Base-by-base conservation (phyloP, 495 filamentous ascomycete genomes). In the Platismatia glauca region DNA sequence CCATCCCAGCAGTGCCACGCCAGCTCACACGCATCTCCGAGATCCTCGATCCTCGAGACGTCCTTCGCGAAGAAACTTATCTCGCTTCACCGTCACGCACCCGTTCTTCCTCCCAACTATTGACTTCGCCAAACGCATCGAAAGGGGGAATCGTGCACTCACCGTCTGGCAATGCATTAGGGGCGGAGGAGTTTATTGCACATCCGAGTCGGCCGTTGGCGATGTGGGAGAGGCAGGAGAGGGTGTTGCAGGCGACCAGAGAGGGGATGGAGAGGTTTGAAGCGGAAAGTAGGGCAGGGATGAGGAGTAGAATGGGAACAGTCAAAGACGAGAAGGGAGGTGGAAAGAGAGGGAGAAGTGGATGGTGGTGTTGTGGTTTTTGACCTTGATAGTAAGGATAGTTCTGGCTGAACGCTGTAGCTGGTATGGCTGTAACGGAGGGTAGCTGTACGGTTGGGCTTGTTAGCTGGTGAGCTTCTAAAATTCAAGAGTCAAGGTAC, bases 171-270 rank as follows among this genome's bases (percentile, higher is more conserved):
- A 66, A 68, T 34, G 55, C 66, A 22, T 43, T 74, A 20, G 67
- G 64, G 3, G 63, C 60, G 20, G 62, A 71, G 22, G 61, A 66
- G 34, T 73, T 64, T 43, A 52, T 68, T 20, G 57, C 41, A 15
- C 67, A 69, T 29, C 68, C 68, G n/a, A 58, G 69, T 58, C 68
- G 73, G 11, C 72, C 72, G 35, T 50, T 69, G 34, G 71, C 71
- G 37, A 66, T 75, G 50, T 57, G 69, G 50, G 73, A 75, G 66
- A 62, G 73, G 16, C 72, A 73, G 64, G 64, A 68, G 62, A 60
- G 61, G 57, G 52, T 63, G 34, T 53, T 43, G 29, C 55, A 34
- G 38, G 48, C 55, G 16, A 59, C 56, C 8, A 60, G 48, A 27
- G 61, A 46, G n/a, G 50, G 55, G 15, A 22, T 63, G 43, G 65